Evolutionary conservation across 768 basidiomycete genomes (phyloP), one percentile per base, ranked within the genome.

Genomic region (Suillus tomentosus): DNA sequence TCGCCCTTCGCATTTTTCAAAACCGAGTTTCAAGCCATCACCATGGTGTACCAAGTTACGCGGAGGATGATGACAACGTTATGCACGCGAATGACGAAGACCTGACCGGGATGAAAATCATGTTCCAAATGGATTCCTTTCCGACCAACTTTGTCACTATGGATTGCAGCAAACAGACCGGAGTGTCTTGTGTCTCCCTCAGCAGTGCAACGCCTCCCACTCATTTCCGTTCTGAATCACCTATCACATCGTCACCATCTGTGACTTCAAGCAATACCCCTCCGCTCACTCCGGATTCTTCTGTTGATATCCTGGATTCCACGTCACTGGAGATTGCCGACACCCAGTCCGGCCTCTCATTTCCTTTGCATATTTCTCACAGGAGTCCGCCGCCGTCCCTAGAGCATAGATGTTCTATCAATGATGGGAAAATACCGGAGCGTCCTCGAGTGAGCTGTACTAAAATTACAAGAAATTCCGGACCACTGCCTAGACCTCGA

Each of bases 51-150:
- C 10, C 53, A 34, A 19, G 10, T 19, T 31, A 53, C 15, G 17
- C 34, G 19, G 19, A 34, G n/a, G 31, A 54, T 34, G 31, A 11
- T 2, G 19, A 34, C 34, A 10, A n/a, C 34, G 10, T n/a, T 11
- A 10, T 53, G 19, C 51, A 34, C 31, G 51, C 51, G 31, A 31
- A 54, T 6, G 31, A 54, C 19, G 34, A 34, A 54, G 53, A 54
- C 31, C 31, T 34, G 53, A 54, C 53, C 17, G 53, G 53, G 5
- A 54, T 54, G 31, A 54, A 54, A 19, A 19, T 54, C 31, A 54
- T 34, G 53, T 54, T 54, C 5, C 53, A 54, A 19, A 54, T 34
- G 17, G 31, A 54, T 53, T 31, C 2, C 51, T 17, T 9, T 53
- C 9, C 15, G 27, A 31, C 51, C 27, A 27, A 50, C 14, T 31